Percentiles rank a stretch among this genome's conserved stretches.
Evolutionary conservation across 306 rosid genomes (phyloP).

Genomic region (Cicer cuneatum): DNA sequence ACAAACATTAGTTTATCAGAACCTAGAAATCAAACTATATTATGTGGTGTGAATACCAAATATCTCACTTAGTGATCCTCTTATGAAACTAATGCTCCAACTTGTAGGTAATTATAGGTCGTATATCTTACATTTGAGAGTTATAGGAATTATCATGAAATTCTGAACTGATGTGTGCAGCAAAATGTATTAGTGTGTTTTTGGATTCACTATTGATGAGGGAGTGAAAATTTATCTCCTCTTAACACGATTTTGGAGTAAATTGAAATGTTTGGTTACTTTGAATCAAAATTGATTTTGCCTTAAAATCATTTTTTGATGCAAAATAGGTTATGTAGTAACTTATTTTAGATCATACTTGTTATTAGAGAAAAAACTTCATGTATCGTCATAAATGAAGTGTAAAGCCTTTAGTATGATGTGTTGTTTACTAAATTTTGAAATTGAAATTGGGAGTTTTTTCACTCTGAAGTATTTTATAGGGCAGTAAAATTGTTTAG

Average conservation of each 20-base stretch:
- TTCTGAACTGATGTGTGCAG: neutral
- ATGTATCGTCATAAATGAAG: no score
- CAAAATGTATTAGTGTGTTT: neutral
- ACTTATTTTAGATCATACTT: neutral
- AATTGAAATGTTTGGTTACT: neutral
- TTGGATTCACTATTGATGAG: neutral
- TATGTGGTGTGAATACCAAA: neutral
- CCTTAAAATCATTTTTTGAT: neutral
- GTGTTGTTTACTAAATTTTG: neutral
- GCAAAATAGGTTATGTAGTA: neutral
- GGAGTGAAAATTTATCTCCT: neutral
- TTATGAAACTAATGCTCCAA: neutral
- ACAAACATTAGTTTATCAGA: neutral
- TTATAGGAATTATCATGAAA: neutral
- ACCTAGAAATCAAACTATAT: neutral
- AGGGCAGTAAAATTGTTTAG: slow-evolving; percentile 2
- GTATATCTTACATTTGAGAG: neutral
- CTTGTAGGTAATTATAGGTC: neutral
- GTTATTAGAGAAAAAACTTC: neutral
- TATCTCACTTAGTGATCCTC: neutral
- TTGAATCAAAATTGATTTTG: neutral
- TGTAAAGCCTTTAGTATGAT: no score
- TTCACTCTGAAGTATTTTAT: slow-evolving; percentile 6
- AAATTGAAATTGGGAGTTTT: neutral
- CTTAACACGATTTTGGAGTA: neutral